A percentile compares a stretch with the other conserved stretches of the same genome.
phyloP scores from a whole-genome alignment of 768 basidiomycete genomes.

The Agrocybe pediades region DNA sequence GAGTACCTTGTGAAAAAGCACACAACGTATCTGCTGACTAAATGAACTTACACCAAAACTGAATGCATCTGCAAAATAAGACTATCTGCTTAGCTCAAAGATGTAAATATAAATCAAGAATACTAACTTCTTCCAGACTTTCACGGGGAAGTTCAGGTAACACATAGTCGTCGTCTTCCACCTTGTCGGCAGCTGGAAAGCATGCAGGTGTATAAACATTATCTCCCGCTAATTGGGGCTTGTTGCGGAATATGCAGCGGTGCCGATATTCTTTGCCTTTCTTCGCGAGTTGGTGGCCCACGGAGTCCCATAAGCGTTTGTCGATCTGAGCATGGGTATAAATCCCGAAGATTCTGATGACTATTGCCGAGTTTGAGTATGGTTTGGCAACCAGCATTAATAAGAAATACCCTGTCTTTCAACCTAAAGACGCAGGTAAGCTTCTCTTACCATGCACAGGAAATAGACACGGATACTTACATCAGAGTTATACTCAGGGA shows the following conservation, averaged over 20 bases:
- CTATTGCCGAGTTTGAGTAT: conserved; percentile 12
- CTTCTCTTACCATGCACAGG: neutral
- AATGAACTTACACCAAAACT: conserved; percentile 61
- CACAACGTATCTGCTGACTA: no score
- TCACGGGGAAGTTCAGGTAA: conserved; percentile 40
- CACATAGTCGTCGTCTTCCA: conserved; percentile 17
- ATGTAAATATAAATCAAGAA: neutral
- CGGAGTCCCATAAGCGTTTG: conserved; percentile 37
- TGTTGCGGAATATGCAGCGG: conserved; percentile 46
- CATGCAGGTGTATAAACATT: conserved; percentile 51
- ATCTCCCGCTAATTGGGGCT: conserved; percentile 31
- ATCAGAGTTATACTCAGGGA: conserved; percentile 35
- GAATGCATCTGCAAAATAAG: conserved; percentile 47
- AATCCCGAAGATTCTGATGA: conserved; percentile 37
- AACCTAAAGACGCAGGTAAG: conserved; percentile 16
- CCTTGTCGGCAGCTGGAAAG: conserved; percentile 41
- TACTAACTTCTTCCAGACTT: conserved; percentile 49
- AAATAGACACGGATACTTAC: conserved; percentile 18
- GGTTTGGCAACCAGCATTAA: neutral
- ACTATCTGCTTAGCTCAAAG: neutral
- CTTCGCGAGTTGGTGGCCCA: conserved; percentile 35
- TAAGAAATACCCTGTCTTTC: conserved; percentile 29
- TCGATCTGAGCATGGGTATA: conserved; percentile 42
- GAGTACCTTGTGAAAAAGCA: neutral
- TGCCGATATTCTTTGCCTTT: conserved; percentile 52